Percentiles rank a stretch among this genome's conserved stretches.
These are phyloP conservation scores for Candida tetrigidarum DNA, from an alignment of 1,139 yeast genomes.

Conservation along the genomic window DNA sequence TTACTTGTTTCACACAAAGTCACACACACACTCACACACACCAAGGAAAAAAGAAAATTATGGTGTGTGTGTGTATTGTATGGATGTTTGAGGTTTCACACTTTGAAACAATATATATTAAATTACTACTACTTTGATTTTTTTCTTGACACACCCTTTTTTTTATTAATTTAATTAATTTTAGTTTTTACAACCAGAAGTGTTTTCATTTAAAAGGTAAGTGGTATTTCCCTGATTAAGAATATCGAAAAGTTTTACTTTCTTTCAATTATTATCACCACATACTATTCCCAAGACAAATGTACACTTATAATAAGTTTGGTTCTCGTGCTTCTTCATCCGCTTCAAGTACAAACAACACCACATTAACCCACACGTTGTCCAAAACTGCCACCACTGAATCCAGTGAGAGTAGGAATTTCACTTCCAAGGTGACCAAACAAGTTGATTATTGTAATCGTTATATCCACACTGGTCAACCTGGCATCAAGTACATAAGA, in stretches of 20 bases:
- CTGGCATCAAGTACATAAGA: slow-evolving; percentile 66
- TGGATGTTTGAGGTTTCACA: slow-evolving; percentile 1
- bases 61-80: slow-evolving; percentile 1
- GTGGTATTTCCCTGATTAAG: not conserved
- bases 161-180: too few relatives aligned
- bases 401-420: not conserved
- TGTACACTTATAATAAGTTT: slow-evolving; percentile 22
- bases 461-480: slow-evolving; percentile 59
- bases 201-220: too few relatives aligned
- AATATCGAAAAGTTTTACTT: not conserved
- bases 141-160: not conserved
- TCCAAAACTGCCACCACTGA: slow-evolving; percentile 3
- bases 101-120: slow-evolving; percentile 1
- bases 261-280: not conserved
- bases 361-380: slow-evolving; percentile 6
- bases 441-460: slow-evolving; percentile 72
- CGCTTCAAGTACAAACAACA: slow-evolving; percentile 9
- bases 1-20: not conserved
- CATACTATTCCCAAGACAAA: too few relatives aligned
- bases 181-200: too few relatives aligned
- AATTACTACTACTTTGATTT: too few relatives aligned
- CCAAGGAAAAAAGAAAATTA: not conserved
- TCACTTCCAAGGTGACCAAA: not conserved
- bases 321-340: slow-evolving; percentile 19
- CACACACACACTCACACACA: not conserved